A percentile compares a stretch with the other conserved stretches of the same genome.
Evolutionary conservation across 2,329 filamentous ascomycete species (phyloP).

Genomic region (Ustulina deusta): DNA sequence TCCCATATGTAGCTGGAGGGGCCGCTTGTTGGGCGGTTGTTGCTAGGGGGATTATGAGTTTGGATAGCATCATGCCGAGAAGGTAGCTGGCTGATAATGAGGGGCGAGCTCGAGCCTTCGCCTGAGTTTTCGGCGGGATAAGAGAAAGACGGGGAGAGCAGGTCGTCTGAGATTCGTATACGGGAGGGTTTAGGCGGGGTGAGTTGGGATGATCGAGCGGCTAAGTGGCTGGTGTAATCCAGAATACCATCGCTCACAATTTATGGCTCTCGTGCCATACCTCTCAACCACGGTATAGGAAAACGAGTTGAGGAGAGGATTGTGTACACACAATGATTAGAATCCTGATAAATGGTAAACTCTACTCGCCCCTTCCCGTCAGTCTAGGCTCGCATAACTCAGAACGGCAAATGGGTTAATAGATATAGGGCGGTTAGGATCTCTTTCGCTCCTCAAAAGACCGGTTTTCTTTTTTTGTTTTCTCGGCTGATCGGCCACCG

Average conservation of each 20-base stretch:
- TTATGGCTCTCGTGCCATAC: background rate
- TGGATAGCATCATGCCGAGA: no score
- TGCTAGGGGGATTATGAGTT: no score
- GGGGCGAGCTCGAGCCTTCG: no score
- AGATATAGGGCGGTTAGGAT: slow-evolving; percentile 34
- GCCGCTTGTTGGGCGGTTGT: no score
- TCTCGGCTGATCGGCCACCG: slow-evolving; percentile 19
- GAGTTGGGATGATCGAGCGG: background rate
- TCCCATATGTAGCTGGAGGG: no score
- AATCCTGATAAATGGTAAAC: background rate
- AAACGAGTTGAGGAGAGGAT: background rate
- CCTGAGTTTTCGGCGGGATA: background rate
- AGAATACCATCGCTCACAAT: background rate
- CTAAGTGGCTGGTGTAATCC: background rate
- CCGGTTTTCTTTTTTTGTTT: slow-evolving; percentile 32
- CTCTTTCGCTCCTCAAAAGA: slow-evolving; percentile 23
- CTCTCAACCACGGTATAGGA: background rate
- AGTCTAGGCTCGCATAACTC: slow-evolving; percentile 33
- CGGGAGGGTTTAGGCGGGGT: background rate
- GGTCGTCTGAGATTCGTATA: background rate
- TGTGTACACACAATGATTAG: background rate
- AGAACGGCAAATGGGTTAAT: slow-evolving; percentile 46
- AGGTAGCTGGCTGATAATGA: no score
- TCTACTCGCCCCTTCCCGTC: background rate
- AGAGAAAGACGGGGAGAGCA: background rate